A percentile compares a stretch with the other conserved stretches of the same genome.
Evolutionary conservation across 106 monocot species (phyloP).

Genomic region (Platanthera guangdongensis): DNA sequence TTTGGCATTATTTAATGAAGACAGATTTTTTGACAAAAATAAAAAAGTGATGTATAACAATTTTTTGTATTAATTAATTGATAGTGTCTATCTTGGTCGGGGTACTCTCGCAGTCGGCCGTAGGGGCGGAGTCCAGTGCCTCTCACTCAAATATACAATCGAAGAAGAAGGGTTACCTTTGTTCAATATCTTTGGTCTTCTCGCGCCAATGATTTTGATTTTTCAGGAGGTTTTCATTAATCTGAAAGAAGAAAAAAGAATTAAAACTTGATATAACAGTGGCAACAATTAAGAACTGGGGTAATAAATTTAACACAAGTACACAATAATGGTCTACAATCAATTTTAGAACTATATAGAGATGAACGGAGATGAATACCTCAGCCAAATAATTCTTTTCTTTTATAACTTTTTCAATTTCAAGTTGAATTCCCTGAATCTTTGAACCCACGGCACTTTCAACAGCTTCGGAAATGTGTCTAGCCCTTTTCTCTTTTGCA

Average conservation of each 20-base stretch:
- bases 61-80: too few species aligned
- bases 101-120: too few species aligned
- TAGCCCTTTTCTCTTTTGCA: constrained; percentile 41
- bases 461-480: constrained; percentile 55
- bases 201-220: constrained; percentile 57
- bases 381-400: constrained; percentile 57
- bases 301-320: not conserved
- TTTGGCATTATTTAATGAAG: too few species aligned
- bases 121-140: too few species aligned
- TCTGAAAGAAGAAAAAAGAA: constrained; percentile 24
- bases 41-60: too few species aligned
- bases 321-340: not conserved
- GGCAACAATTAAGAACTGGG: not conserved
- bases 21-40: too few species aligned
- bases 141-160: too few species aligned
- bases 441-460: constrained; percentile 55
- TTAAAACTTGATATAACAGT: not conserved
- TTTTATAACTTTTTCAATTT: constrained; percentile 42
- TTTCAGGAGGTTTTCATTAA: constrained; percentile 69
- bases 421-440: constrained; percentile 47
- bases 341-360: not conserved
- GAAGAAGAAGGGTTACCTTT: constrained; percentile 40
- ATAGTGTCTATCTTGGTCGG: too few species aligned
- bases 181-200: constrained; percentile 64
- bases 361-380: constrained; percentile 18